These are phyloP conservation scores for Emericellopsis atlantica DNA, from an alignment of 2,329 filamentous ascomycete species.

Conservation along the genomic window DNA sequence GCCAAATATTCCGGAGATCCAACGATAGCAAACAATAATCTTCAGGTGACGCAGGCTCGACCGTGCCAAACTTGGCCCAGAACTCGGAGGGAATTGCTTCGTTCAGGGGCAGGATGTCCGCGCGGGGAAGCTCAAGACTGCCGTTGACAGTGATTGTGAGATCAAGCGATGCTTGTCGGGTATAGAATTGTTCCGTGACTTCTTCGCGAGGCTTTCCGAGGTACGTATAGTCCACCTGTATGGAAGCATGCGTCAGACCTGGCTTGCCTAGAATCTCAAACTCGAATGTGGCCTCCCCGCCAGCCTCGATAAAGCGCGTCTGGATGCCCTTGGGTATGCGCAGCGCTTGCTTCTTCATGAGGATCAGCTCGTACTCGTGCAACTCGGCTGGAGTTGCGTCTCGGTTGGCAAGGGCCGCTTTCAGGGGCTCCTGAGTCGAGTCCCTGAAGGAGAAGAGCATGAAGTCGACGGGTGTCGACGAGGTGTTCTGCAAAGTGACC, in stretches of 20 bases:
- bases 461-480: constrained; percentile 66
- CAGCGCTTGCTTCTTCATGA: constrained; percentile 62
- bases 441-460: constrained; percentile 83
- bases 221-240: constrained; percentile 79
- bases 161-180: constrained; percentile 68
- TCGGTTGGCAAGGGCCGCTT: constrained; percentile 61
- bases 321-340: constrained; percentile 36
- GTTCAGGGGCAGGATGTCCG: constrained; percentile 67
- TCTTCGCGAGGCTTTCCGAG: constrained; percentile 60
- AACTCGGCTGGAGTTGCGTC: constrained; percentile 68
- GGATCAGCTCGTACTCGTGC: constrained; percentile 74
- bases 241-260: constrained; percentile 63
- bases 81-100: constrained; percentile 48
- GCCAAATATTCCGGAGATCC: constrained; percentile 85
- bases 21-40: constrained; percentile 70
- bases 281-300: constrained; percentile 57
- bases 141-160: constrained; percentile 86
- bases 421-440: constrained; percentile 67
- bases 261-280: constrained; percentile 81
- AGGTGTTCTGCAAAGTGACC: constrained; percentile 70
- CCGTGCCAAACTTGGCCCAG: constrained; percentile 35
- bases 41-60: constrained; percentile 27
- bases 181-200: constrained; percentile 64
- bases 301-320: constrained; percentile 51
- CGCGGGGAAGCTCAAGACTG: constrained; percentile 68